Conservation (phyloP, 495 filamentous ascomycete species). For the Aspergillus diversus region DNA sequence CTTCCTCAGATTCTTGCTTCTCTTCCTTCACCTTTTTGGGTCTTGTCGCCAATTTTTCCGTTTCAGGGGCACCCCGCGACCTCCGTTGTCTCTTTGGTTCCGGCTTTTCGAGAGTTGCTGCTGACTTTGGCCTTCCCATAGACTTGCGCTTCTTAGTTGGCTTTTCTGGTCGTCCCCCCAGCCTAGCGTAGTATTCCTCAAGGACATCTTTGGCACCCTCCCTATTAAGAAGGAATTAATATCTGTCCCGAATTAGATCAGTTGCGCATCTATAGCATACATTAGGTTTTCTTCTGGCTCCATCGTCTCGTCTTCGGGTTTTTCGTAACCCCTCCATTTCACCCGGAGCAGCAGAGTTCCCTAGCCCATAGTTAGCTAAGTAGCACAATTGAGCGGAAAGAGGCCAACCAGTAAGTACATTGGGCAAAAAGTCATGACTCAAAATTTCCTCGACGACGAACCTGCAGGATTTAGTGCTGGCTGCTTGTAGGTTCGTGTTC, state of each 20-base stretch:
- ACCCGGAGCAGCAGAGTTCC: constrained; percentile 52
- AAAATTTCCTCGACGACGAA: constrained; percentile 64
- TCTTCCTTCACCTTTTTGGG: constrained; percentile 22
- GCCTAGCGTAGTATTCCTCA: constrained; percentile 54
- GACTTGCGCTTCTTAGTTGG: constrained; percentile 47
- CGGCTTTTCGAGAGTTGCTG: constrained; percentile 14
- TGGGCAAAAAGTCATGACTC: constrained; percentile 46
- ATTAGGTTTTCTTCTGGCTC: constrained; percentile 62
- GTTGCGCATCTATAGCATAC: constrained; percentile 31
- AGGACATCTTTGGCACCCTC: constrained; percentile 58
- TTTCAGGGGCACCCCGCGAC: constrained; percentile 21
- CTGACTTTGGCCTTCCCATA: constrained; percentile 34
- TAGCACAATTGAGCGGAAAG: not conserved
- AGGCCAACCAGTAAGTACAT: constrained; percentile 31
- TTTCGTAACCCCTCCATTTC: constrained; percentile 68
- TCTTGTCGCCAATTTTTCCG: constrained; percentile 24
- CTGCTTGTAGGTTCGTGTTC: not conserved
- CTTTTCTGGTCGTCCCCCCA: constrained; percentile 59
- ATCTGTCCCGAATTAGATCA: constrained; percentile 11
- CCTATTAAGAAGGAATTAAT: constrained; percentile 33
- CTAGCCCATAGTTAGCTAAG: constrained; percentile 34
- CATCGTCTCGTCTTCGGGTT: constrained; percentile 58
- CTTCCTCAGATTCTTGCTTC: constrained; percentile 12
- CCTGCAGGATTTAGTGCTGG: constrained; percentile 46
- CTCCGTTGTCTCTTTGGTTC: constrained; percentile 30